Percentiles rank a stretch among this genome's conserved stretches.
These are phyloP conservation scores for Apiospora malaysiana DNA, from an alignment of 2,329 filamentous ascomycete genomes.

Conservation along the genomic window DNA sequence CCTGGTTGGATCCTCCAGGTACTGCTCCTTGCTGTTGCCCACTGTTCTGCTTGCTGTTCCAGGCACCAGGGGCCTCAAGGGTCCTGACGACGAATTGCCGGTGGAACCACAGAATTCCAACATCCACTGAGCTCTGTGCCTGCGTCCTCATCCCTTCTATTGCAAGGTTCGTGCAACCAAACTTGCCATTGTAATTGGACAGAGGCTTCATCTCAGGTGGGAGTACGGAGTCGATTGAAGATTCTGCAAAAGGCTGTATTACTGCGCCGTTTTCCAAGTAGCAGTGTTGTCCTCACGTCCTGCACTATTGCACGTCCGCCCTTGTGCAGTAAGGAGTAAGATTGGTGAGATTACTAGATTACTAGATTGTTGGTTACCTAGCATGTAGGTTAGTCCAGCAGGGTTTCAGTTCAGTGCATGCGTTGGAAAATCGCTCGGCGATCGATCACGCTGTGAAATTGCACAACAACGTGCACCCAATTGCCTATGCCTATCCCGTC, in stretches of 20 bases:
- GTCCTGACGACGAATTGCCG: slow-evolving; percentile 15
- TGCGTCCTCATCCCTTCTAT: not conserved
- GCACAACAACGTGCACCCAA: not conserved
- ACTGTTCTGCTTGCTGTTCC: too few relatives aligned
- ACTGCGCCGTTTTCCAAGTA: not conserved
- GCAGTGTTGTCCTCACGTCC: not conserved
- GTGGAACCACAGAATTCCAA: not conserved
- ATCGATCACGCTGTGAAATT: not conserved
- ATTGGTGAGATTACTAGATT: not conserved
- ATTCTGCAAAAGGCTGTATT: not conserved
- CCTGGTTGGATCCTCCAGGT: not conserved
- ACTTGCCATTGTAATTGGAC: not conserved
- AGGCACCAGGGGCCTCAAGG: not conserved
- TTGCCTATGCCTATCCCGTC: not conserved
- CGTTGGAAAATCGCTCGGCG: not conserved
- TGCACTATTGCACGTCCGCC: not conserved
- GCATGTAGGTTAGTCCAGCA: not conserved
- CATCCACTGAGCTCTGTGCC: not conserved
- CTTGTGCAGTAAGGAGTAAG: not conserved
- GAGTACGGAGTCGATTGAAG: not conserved
- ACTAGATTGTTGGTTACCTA: too few relatives aligned
- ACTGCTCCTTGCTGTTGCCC: too few relatives aligned
- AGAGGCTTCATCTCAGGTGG: not conserved
- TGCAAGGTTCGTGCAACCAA: too few relatives aligned
- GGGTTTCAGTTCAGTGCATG: not conserved